Evolutionary conservation across 495 filamentous ascomycete genomes (phyloP), one percentile per base, ranked within the genome.

Genomic region (Talaromyces proteolyticus): DNA sequence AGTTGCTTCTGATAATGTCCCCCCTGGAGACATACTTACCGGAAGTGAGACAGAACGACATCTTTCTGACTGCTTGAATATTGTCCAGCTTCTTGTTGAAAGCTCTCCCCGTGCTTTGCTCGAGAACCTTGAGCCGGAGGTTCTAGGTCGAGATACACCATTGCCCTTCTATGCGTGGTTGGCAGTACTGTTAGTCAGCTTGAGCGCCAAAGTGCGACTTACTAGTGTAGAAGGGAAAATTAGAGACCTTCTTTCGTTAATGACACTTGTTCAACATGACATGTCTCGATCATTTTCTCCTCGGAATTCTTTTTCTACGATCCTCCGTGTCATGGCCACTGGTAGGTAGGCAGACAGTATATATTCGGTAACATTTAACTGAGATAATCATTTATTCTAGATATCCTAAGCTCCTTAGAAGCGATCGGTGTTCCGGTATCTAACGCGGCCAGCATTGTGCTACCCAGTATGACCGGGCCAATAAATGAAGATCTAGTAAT

Each of bases 111-210:
- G 79, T 29, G 78, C 87, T 12, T 65, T 96, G n/a, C 73, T 77
- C 41, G 80, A 68, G 52, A 42, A 51, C 6, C 61, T 66, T 22
- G 68, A 74, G 25, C 63, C 68, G 14, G 52, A 63, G 5, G 61
- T 69, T n/a, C 45, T 69, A 29, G 66, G 67, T 6, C 73, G 74
- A 47, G 72, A 75, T 47, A 72, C 76, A 36, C 62, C 66, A 37
- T 79, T 84, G 20, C 88, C 86, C 11, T 70, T 95, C 19, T 88
- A 84, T 69, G 60, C 88, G n/a, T 93, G 90, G 88, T 69, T 97
- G 43, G 57, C 65, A 19, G 51, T 71, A n/a, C 67, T 63, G 44
- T 56, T 73, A 48, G 60, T 75, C 34, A 59, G 58, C 45, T 44
- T 71, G 39, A 56, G 55, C 23, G 50, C 54, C 49, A 54, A 36